Evolutionary conservation across 2,329 filamentous ascomycete species (phyloP).

Genomic region (Sarocladium oryzae): DNA sequence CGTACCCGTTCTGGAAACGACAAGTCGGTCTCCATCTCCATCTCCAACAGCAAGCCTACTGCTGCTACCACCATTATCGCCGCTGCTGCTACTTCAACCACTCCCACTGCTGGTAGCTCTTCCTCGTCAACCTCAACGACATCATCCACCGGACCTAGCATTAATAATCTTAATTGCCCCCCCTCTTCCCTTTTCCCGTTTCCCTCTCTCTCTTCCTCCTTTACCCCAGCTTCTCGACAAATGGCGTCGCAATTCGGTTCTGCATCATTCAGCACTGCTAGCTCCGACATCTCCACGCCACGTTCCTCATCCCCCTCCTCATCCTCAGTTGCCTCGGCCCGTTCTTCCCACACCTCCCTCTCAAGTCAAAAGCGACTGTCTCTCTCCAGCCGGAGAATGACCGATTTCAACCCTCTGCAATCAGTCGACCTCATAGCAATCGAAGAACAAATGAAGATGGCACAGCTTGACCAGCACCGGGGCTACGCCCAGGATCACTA

Average conservation of each 20-base stretch:
- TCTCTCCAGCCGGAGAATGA: slow-evolving; percentile 43
- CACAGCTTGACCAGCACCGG: slow-evolving; percentile 52
- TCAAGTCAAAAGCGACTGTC: slow-evolving; percentile 41
- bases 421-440: slow-evolving; percentile 50
- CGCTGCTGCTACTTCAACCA: too few species aligned
- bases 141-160: not conserved
- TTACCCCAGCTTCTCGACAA: slow-evolving; percentile 16
- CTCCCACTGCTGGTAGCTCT: not conserved
- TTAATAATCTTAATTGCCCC: slow-evolving; percentile 13
- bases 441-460: slow-evolving; percentile 54
- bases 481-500: slow-evolving; percentile 54
- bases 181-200: slow-evolving; percentile 18
- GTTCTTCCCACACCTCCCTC: slow-evolving; percentile 43
- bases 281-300: slow-evolving; percentile 47
- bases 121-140: slow-evolving; percentile 4
- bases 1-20: slow-evolving; percentile 10
- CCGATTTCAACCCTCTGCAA: slow-evolving; percentile 44
- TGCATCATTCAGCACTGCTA: slow-evolving; percentile 34
- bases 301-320: slow-evolving; percentile 41
- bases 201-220: slow-evolving; percentile 16
- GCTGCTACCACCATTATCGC: not conserved
- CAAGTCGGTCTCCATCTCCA: slow-evolving; percentile 4
- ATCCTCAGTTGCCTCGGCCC: slow-evolving; percentile 38
- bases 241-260: slow-evolving; percentile 23
- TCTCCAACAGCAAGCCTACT: not conserved